Conservation (phyloP, 1,139 yeast genomes). For the Pichia terricola region DNA sequence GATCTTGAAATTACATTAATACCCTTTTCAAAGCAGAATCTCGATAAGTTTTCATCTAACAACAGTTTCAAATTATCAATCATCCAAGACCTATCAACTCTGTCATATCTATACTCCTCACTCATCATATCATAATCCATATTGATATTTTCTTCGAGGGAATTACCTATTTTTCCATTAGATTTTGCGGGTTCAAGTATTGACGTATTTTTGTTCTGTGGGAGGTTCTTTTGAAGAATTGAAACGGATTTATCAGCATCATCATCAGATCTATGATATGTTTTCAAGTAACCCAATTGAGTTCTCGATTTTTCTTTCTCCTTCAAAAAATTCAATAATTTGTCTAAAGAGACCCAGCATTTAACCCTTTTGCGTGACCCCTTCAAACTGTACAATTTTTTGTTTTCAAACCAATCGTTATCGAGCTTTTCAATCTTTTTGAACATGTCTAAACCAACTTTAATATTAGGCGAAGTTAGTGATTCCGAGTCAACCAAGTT, state of each 20-base stretch:
- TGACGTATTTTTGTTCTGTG: not conserved
- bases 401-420: constrained; percentile 13
- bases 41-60: constrained; percentile 22
- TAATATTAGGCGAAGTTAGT: constrained; percentile 10
- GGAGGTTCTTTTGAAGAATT: not conserved
- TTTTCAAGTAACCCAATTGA: constrained; percentile 15
- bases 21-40: constrained; percentile 15
- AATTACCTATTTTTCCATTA: not conserved
- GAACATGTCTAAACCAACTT: constrained; percentile 10
- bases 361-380: constrained; percentile 8
- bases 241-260: not conserved
- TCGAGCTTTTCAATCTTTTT: constrained; percentile 6
- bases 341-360: constrained; percentile 15
- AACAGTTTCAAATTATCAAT: constrained; percentile 17
- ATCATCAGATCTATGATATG: constrained; percentile 4
- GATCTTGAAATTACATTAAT: constrained; percentile 18
- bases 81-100: constrained; percentile 15
- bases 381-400: constrained; percentile 4
- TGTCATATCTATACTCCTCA: not conserved
- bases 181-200: not conserved
- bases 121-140: not conserved
- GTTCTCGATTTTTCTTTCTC: constrained; percentile 16
- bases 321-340: constrained; percentile 17
- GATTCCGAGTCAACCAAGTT: constrained; percentile 10
- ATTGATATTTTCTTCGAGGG: not conserved